Base-by-base conservation (phyloP, 352 stramenopile genomes). In the Phytopythium oedochilum region DNA sequence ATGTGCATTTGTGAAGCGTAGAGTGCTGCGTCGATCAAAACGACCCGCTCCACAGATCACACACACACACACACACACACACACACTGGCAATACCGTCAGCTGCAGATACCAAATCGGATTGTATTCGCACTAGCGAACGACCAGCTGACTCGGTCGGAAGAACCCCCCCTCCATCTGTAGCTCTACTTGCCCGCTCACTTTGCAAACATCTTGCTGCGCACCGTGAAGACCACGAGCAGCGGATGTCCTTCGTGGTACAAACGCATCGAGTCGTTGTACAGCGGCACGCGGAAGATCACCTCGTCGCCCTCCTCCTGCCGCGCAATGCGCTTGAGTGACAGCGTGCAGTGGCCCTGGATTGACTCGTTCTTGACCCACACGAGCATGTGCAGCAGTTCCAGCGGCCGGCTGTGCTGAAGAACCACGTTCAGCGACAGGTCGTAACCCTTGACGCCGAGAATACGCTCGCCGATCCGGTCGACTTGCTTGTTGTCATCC, bases 361-460 rank as follows among this genome's bases (percentile, higher is more conserved):
- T 85, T 10, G 71, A 75, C 31, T 93, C 83, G 43, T 89, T 83
- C 54, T 83, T 88, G 23, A 93, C 78, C 83, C 80, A 93, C 15
- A 93, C 74, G 17, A 93, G 71, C 83, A 93, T 93, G 57, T 93
- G 83, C 12, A 93, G 61, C 57, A 91, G 76, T 42, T 89, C 75
- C 1, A 93, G 65, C 17, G 78, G 76, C 6, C 78, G 78, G 1
- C 70, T 65, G 59, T 93, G 83, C 45, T 90, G 78, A 22, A 93
- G 66, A 7, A 90, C 75, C 4, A 79, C 77, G 44, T 93, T 93
- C 20, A 91, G 63, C 36, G 80, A 88, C 20, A 91, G 55, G 53
- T 78, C 82, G 7, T 78, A 53, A 12, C 70, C 76, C 39, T 79
- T 86, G 11, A 59, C 67, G 26, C 74, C 75, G 43, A 79, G 64